Evolutionary conservation across 75 land plant species (phyloP).

Genomic region (Sequoiadendron giganteum): DNA sequence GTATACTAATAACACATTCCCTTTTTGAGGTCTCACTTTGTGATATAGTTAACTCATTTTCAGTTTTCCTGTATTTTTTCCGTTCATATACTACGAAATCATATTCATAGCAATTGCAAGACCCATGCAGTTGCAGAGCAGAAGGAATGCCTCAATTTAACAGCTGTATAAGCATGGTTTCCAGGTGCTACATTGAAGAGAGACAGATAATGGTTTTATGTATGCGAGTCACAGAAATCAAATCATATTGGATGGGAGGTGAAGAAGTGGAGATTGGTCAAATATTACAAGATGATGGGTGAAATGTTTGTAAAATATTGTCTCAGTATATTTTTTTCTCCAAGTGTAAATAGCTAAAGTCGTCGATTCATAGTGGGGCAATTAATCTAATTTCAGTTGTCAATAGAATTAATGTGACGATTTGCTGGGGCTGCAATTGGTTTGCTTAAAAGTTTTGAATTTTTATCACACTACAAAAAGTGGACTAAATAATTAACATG

Average conservation of each 20-base stretch:
- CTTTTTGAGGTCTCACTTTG: not conserved
- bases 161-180: not conserved
- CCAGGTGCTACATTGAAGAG: not conserved
- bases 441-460: not conserved
- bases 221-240: not conserved
- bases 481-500: not conserved
- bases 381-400: slow-evolving; percentile 2
- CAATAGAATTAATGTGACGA: not conserved
- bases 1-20: not conserved
- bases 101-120: not conserved
- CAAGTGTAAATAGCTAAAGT: not conserved
- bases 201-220: not conserved
- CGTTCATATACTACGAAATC: not conserved
- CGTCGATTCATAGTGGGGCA: not conserved
- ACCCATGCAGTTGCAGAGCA: not conserved
- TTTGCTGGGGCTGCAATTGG: not conserved
- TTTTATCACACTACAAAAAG: not conserved
- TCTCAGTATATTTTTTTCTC: not conserved
- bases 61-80: not conserved
- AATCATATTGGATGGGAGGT: not conserved
- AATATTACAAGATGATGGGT: not conserved
- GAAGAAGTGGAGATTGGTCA: not conserved
- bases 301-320: slow-evolving; percentile 3
- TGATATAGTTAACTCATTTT: not conserved
- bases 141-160: not conserved